phyloP scores from a whole-genome alignment of 805 yeast species.

The Jamesozyma gamospora region DNA sequence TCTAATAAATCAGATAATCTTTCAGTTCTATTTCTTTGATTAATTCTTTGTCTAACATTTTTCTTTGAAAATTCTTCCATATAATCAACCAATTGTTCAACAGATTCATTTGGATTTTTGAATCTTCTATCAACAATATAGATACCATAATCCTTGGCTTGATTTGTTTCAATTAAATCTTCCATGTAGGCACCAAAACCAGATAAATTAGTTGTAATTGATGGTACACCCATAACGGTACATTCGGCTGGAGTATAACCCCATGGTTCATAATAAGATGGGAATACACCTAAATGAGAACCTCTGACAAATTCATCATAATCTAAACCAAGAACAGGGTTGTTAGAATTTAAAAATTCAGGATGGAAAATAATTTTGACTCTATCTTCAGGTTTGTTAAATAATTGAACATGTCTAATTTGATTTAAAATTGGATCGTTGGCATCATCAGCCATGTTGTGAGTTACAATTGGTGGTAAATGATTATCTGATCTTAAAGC shows the following conservation, averaged over 20 bases:
- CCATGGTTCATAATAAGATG: conserved; percentile 98
- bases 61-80: conserved; percentile 85
- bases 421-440: conserved; percentile 86
- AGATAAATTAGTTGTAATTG: conserved; percentile 88
- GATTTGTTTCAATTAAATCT: conserved; percentile 75
- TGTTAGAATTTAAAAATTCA: conserved; percentile 87
- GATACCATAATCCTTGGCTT: conserved; percentile 87
- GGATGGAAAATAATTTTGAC: conserved; percentile 97
- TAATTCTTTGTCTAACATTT: conserved; percentile 92
- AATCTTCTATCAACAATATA: conserved; percentile 91
- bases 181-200: conserved; percentile 99
- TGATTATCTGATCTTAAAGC: conserved; percentile 67
- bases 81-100: conserved; percentile 76
- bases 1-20: conserved; percentile 84
- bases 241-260: conserved; percentile 99
- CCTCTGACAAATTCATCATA: conserved; percentile 98
- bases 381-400: conserved; percentile 80
- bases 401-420: conserved; percentile 81
- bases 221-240: conserved; percentile 98
- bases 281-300: conserved; percentile 96
- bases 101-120: conserved; percentile 87
- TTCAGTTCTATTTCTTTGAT: conserved; percentile 95
- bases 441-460: conserved; percentile 89
- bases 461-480: conserved; percentile 93
- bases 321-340: conserved; percentile 86